These are phyloP conservation scores for Withania somnifera DNA, from an alignment of 305 asterid genomes.

Conservation along the genomic window DNA sequence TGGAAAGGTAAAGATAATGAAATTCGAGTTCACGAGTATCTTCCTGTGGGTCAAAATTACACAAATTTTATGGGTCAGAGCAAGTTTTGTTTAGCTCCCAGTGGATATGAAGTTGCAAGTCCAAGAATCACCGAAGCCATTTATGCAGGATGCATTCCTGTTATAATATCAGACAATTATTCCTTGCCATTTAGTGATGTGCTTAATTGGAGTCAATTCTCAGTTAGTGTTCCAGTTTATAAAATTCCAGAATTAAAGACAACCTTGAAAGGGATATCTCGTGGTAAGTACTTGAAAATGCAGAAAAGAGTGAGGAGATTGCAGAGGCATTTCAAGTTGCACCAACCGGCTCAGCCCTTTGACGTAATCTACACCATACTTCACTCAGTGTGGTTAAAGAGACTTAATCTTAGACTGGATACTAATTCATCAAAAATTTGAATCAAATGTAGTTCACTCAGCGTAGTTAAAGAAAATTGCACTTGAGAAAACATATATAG, in stretches of 20 bases:
- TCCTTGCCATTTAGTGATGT: constrained; percentile 59
- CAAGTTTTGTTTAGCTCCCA: constrained; percentile 60
- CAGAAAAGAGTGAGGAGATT: constrained; percentile 45
- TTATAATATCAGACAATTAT: constrained; percentile 48
- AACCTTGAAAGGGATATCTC: constrained; percentile 39
- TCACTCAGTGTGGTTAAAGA: constrained; percentile 60
- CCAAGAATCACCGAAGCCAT: constrained; percentile 76
- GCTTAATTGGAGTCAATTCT: constrained; percentile 49
- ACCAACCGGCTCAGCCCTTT: constrained; percentile 28
- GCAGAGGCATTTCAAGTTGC: constrained; percentile 47
- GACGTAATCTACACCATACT: constrained; percentile 44
- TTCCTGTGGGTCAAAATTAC: too few species aligned
- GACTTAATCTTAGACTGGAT: constrained; percentile 42
- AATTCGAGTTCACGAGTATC: constrained; percentile 39
- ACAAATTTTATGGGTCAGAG: too few species aligned
- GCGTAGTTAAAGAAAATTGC: too few species aligned
- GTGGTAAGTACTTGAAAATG: constrained; percentile 27
- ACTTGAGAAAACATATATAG: too few species aligned
- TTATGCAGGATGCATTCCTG: constrained; percentile 65
- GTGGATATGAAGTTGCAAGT: constrained; percentile 77
- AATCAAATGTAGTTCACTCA: not conserved
- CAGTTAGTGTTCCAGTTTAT: constrained; percentile 42
- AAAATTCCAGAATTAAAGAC: too few species aligned
- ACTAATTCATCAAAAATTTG: not conserved
- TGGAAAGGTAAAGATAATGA: constrained; percentile 58